Conservation (phyloP, 352 stramenopile species). For the Lagenidium giganteum region DNA sequence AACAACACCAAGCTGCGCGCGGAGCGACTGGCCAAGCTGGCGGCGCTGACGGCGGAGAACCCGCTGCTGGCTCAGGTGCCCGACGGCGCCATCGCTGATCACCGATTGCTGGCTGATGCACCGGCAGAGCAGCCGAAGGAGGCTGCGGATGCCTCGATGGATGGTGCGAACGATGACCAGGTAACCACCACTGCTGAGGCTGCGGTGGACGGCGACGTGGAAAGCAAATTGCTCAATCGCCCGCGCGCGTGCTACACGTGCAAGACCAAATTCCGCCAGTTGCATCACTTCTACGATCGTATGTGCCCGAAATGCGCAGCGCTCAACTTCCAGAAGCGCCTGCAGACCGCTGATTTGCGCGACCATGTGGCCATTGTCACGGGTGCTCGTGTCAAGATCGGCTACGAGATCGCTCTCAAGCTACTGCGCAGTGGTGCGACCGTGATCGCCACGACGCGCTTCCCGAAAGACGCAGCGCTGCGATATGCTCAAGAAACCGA, state of each 20-base stretch:
- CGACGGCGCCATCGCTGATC: slow-evolving; percentile 26
- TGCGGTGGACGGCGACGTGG: slow-evolving; percentile 10
- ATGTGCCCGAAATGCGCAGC: slow-evolving; percentile 90
- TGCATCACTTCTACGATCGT: slow-evolving; percentile 94
- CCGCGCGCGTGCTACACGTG: slow-evolving; percentile 93
- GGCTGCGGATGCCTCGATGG: background rate
- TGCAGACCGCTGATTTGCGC: slow-evolving; percentile 80
- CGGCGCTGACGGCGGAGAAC: slow-evolving; percentile 47
- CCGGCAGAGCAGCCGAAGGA: slow-evolving; percentile 1
- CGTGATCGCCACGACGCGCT: slow-evolving; percentile 92
- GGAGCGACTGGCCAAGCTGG: slow-evolving; percentile 47
- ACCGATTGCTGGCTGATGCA: slow-evolving; percentile 13
- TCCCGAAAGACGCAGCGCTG: slow-evolving; percentile 88
- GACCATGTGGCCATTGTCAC: slow-evolving; percentile 88
- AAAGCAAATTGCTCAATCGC: no score
- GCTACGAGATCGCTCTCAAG: slow-evolving; percentile 92
- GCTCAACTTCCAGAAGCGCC: slow-evolving; percentile 92
- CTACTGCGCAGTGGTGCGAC: slow-evolving; percentile 80
- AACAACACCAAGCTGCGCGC: slow-evolving; percentile 77
- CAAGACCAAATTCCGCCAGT: slow-evolving; percentile 88
- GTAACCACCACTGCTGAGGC: background rate
- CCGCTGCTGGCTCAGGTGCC: slow-evolving; percentile 59
- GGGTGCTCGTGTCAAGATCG: slow-evolving; percentile 94
- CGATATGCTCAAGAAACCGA: slow-evolving; percentile 86
- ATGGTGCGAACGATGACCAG: slow-evolving; percentile 2